phyloP scores from a whole-genome alignment of 805 yeast genomes.

The Ogataea degrootiae region DNA sequence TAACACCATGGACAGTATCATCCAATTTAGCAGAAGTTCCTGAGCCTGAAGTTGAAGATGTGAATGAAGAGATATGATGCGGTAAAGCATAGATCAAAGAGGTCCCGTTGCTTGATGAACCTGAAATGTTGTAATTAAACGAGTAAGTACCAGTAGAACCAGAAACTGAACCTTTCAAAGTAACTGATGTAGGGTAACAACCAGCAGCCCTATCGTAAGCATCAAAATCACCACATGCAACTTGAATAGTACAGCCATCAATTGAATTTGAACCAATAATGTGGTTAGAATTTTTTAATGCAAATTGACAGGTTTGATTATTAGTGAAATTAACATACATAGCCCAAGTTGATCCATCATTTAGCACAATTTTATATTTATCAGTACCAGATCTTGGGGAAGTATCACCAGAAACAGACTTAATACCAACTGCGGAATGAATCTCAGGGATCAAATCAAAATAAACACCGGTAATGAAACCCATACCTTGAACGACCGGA shows the following conservation, averaged over 20 bases:
- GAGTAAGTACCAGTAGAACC: conserved; percentile 36
- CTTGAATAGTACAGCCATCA: conserved; percentile 52
- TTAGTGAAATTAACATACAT: conserved; percentile 51
- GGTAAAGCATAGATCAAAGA: conserved; percentile 48
- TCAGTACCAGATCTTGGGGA: conserved; percentile 39
- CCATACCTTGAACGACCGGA: conserved; percentile 81
- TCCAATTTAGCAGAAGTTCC: conserved; percentile 36
- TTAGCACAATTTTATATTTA: conserved; percentile 50
- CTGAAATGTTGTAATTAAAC: conserved; percentile 39
- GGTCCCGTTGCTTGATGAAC: conserved; percentile 40
- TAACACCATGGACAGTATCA: conserved; percentile 46
- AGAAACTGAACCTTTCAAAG: conserved; percentile 37
- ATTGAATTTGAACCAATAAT: conserved; percentile 41
- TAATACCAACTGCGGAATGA: conserved; percentile 56
- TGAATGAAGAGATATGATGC: conserved; percentile 42
- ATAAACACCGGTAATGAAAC: conserved; percentile 65
- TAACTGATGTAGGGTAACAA: conserved; percentile 46
- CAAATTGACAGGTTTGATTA: conserved; percentile 30
- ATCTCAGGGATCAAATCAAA: conserved; percentile 49
- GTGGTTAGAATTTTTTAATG: conserved; percentile 22
- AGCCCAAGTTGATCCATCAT: conserved; percentile 56
- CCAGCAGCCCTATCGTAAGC: conserved; percentile 63
- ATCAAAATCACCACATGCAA: conserved; percentile 45
- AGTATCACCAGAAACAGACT: conserved; percentile 38
- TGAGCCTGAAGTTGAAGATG: conserved; percentile 21